phyloP scores from a whole-genome alignment of 2,329 filamentous ascomycete genomes.

The Penicillium sp. region DNA sequence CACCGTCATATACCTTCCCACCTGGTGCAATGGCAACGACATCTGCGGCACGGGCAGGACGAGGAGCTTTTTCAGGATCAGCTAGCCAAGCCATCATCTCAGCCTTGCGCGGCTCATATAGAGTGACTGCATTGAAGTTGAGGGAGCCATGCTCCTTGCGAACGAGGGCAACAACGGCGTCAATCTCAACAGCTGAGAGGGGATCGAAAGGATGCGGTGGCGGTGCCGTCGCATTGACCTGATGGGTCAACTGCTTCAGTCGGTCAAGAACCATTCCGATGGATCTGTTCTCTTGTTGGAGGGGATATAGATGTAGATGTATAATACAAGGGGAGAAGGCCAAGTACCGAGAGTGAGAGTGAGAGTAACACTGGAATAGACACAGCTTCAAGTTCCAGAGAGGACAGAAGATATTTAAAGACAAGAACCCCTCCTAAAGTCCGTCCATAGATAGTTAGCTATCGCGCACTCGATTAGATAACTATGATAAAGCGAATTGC shows the following conservation, averaged over 20 bases:
- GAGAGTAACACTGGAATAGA: neutral
- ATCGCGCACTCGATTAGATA: constrained; percentile 8
- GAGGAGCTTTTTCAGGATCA: constrained; percentile 54
- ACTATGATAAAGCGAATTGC: constrained; percentile 11
- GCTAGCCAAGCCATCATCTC: constrained; percentile 77
- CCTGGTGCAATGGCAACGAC: constrained; percentile 74
- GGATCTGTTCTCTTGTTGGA: neutral
- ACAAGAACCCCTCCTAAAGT: neutral
- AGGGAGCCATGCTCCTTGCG: constrained; percentile 65
- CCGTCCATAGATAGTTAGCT: no score
- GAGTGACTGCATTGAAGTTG: constrained; percentile 79
- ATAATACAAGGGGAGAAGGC: neutral
- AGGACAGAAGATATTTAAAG: constrained; percentile 9
- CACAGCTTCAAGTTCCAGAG: neutral
- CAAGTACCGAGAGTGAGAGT: neutral
- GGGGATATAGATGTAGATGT: neutral
- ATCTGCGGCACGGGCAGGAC: constrained; percentile 70
- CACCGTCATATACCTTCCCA: constrained; percentile 75
- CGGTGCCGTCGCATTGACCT: constrained; percentile 52
- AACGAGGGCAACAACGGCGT: constrained; percentile 62
- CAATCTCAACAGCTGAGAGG: constrained; percentile 67
- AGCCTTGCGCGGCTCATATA: constrained; percentile 78
- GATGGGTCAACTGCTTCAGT: constrained; percentile 58
- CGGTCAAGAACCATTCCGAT: constrained; percentile 56
- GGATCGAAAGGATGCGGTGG: constrained; percentile 72